Evolutionary conservation across 164 flowering plant species (phyloP).

Genomic region (Tetrastigma voinierianum): DNA sequence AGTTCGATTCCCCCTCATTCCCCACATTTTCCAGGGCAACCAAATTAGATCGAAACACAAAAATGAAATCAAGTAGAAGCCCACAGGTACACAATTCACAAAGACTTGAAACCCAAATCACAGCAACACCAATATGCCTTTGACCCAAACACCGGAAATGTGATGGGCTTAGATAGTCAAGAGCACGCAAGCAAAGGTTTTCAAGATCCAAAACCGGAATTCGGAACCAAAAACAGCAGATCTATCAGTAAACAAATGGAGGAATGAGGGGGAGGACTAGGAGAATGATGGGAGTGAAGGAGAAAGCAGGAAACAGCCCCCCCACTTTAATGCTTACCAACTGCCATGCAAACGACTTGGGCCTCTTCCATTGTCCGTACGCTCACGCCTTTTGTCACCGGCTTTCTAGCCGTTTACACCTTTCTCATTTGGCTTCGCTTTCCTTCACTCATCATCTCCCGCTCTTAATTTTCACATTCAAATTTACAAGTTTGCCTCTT

Average conservation of each 20-base stretch:
- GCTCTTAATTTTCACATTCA: too few species aligned
- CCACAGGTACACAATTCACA: neutral
- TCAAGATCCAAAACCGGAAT: neutral
- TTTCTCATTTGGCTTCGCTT: too few species aligned
- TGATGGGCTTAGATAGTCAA: neutral
- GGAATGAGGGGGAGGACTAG: slow-evolving; percentile 7
- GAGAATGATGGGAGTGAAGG: slow-evolving; percentile 7
- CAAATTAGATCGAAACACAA: neutral
- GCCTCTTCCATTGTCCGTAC: slow-evolving; percentile 31
- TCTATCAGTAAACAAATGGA: neutral
- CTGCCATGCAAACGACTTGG: slow-evolving; percentile 58
- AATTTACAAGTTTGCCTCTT: too few species aligned
- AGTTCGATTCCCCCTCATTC: neutral
- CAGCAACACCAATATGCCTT: neutral
- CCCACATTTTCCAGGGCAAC: slow-evolving; percentile 3
- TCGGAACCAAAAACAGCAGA: neutral
- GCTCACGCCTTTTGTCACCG: slow-evolving; percentile 26
- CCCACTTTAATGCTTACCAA: slow-evolving; percentile 56
- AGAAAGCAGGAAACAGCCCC: slow-evolving; percentile 20
- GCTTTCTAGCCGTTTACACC: slow-evolving; percentile 4
- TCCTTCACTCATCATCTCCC: too few species aligned
- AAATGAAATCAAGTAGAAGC: neutral
- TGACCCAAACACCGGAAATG: neutral
- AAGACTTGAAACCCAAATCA: neutral
- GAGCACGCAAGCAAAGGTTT: neutral